Conservation (phyloP, 208 protist species). For the Leishmania amazonensis region DNA sequence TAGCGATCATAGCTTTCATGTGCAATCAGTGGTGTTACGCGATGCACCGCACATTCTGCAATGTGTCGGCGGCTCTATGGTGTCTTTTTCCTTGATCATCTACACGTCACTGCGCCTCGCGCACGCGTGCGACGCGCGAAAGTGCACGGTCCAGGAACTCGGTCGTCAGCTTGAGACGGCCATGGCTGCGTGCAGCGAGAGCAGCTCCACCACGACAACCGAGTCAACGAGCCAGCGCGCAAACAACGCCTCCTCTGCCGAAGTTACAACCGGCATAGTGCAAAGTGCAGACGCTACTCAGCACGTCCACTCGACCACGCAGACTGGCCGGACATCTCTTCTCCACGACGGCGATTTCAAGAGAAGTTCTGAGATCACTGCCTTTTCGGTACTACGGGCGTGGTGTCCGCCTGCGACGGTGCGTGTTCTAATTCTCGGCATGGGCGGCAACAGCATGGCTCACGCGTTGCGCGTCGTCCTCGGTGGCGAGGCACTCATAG, state of each 20-base stretch:
- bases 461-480: slow-evolving; percentile 55
- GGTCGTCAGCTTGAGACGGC: background rate
- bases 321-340: background rate
- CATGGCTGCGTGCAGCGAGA: background rate
- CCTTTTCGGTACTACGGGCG: background rate
- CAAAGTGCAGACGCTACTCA: background rate
- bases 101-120: slow-evolving; percentile 33
- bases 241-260: background rate
- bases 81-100: slow-evolving; percentile 64
- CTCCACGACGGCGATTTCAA: background rate
- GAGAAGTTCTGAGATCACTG: background rate
- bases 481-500: slow-evolving; percentile 42
- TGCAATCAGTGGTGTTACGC: slow-evolving; percentile 70
- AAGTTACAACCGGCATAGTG: background rate
- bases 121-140: slow-evolving; percentile 4
- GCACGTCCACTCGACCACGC: background rate
- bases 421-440: slow-evolving; percentile 64
- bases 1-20: slow-evolving; percentile 57
- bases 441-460: slow-evolving; percentile 88
- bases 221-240: background rate
- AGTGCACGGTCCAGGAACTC: background rate
- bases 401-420: slow-evolving; percentile 35
- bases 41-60: slow-evolving; percentile 58
- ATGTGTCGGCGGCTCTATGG: slow-evolving; percentile 77
- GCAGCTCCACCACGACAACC: background rate